phyloP scores from a whole-genome alignment of 192 early-diverging fungal genomes.

The Polychytrium aggregatum region DNA sequence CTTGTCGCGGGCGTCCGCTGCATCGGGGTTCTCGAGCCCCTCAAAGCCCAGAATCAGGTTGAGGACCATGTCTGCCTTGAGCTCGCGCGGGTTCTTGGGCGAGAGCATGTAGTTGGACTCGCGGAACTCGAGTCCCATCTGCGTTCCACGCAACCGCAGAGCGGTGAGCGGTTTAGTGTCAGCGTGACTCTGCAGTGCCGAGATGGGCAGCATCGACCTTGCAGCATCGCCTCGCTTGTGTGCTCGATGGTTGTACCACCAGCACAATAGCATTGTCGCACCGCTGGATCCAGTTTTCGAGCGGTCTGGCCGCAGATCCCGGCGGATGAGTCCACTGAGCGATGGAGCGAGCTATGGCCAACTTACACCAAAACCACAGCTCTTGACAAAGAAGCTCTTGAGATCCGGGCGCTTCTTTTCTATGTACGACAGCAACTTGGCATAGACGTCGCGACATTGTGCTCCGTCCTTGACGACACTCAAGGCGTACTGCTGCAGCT shows the following conservation, averaged over 20 bases:
- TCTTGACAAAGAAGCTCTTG: conserved; percentile 73
- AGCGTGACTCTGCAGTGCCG: too few relatives aligned
- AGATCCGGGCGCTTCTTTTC: conserved; percentile 74
- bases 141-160: background rate
- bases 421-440: conserved; percentile 55
- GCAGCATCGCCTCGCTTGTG: too few relatives aligned
- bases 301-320: too few relatives aligned
- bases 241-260: too few relatives aligned
- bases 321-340: too few relatives aligned
- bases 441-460: conserved; percentile 68
- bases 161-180: too few relatives aligned
- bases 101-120: conserved; percentile 72
- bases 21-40: conserved; percentile 64
- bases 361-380: conserved; percentile 69
- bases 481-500: conserved; percentile 69
- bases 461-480: conserved; percentile 60
- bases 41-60: conserved; percentile 80
- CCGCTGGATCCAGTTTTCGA: too few relatives aligned
- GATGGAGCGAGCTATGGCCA: too few relatives aligned
- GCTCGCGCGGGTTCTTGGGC: conserved; percentile 50
- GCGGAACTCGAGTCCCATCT: conserved; percentile 89
- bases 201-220: too few relatives aligned
- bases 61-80: conserved; percentile 75
- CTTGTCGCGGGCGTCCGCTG: conserved; percentile 58
- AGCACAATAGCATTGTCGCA: too few relatives aligned